Evolutionary conservation across 768 basidiomycete species (phyloP).

Genomic region (Rhizopogon salebrosus): DNA sequence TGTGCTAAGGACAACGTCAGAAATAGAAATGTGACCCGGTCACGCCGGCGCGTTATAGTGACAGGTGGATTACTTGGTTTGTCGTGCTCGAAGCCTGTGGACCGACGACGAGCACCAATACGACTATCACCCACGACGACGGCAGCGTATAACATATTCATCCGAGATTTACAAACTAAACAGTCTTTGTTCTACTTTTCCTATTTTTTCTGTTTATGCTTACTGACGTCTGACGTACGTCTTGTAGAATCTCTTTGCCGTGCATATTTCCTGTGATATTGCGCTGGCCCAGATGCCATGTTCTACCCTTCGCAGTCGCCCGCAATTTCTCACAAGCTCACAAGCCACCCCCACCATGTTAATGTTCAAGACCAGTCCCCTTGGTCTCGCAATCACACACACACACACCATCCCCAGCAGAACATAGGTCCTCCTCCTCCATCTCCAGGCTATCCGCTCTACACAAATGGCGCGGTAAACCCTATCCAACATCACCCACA

Average conservation of each 20-base stretch:
- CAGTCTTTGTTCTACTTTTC: conserved; percentile 2
- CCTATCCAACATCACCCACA: conserved; percentile 59
- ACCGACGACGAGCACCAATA: conserved; percentile 10
- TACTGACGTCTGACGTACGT: not conserved
- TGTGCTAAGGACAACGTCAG: conserved; percentile 3
- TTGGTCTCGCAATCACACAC: conserved; percentile 44
- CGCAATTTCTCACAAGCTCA: conserved; percentile 71
- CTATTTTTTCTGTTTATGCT: conserved; percentile 6
- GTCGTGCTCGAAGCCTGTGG: conserved; percentile 12
- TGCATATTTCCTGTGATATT: conserved; percentile 3
- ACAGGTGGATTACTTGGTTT: not conserved
- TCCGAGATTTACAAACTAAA: conserved; percentile 7
- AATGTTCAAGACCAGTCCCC: conserved; percentile 61
- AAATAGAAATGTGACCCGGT: not conserved
- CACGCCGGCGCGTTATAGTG: conserved; percentile 3
- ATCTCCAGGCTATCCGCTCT: conserved; percentile 72
- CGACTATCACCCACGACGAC: conserved; percentile 6
- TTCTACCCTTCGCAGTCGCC: conserved; percentile 85
- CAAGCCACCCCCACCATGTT: conserved; percentile 37
- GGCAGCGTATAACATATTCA: conserved; percentile 12
- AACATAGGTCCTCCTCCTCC: conserved; percentile 57
- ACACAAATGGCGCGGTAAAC: conserved; percentile 63
- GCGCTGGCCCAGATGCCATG: conserved; percentile 48
- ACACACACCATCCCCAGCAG: conserved; percentile 48
- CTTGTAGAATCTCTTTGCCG: not conserved